Evolutionary conservation across 768 basidiomycete genomes (phyloP).

Genomic region (Amanita thiersii): DNA sequence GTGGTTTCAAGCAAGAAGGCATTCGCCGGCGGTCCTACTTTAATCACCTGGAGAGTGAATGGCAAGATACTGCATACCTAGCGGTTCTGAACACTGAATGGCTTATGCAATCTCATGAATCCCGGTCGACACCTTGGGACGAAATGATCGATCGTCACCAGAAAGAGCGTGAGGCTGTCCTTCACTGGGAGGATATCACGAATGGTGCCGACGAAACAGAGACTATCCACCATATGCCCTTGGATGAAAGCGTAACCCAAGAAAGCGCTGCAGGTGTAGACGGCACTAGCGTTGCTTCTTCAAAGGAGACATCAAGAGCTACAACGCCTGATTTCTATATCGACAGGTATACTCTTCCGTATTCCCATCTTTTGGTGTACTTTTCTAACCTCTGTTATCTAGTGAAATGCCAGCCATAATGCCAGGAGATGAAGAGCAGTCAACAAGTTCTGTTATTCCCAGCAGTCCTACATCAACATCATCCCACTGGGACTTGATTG

Average conservation of each 20-base stretch:
- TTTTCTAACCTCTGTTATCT: neutral
- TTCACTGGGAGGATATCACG: conserved; percentile 37
- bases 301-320: neutral
- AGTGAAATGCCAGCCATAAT: neutral
- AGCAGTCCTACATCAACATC: neutral
- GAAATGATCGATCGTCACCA: conserved; percentile 54
- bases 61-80: conserved; percentile 55
- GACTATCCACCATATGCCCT: neutral
- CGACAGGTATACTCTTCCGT: neutral
- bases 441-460: neutral
- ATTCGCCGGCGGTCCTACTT: conserved; percentile 47
- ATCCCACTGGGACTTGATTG: conserved; percentile 6
- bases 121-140: conserved; percentile 42
- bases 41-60: conserved; percentile 33
- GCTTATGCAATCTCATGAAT: conserved; percentile 20
- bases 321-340: conserved; percentile 3
- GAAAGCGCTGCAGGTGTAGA: neutral
- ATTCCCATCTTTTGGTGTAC: neutral
- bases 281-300: neutral
- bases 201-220: neutral
- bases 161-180: conserved; percentile 46
- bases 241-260: neutral
- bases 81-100: conserved; percentile 59
- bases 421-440: neutral
- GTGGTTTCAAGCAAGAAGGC: conserved; percentile 60